These are phyloP conservation scores for Royoungia palumana DNA, from an alignment of 768 basidiomycete genomes.

Conservation along the genomic window DNA sequence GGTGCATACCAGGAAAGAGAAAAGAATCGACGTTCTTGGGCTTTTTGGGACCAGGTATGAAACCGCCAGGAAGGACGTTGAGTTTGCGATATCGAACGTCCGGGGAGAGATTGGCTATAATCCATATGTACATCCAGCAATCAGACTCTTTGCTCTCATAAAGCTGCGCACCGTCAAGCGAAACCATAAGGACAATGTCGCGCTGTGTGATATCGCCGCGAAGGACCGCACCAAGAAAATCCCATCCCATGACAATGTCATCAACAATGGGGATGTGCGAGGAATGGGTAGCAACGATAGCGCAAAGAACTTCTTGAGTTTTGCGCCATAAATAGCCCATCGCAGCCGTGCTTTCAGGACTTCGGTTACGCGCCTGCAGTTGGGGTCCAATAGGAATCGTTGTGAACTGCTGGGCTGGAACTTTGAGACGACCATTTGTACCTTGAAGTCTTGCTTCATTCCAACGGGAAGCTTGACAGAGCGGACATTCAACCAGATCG, in stretches of 20 bases:
- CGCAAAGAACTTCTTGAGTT: not conserved
- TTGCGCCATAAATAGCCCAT: conserved; percentile 29
- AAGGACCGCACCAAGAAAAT: conserved; percentile 3
- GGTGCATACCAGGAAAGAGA: conserved; percentile 3
- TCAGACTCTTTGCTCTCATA: conserved; percentile 9
- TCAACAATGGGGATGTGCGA: not conserved
- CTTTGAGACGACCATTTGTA: conserved; percentile 5
- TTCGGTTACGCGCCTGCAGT: conserved; percentile 36
- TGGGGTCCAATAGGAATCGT: conserved; percentile 44
- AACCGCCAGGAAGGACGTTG: not conserved
- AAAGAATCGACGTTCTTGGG: conserved; percentile 4
- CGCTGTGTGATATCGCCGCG: conserved; percentile 9
- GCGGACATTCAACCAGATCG: conserved; percentile 26
- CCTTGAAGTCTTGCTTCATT: conserved; percentile 5
- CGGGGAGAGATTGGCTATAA: conserved; percentile 23
- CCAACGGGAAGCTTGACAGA: conserved; percentile 32
- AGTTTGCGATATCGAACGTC: not conserved
- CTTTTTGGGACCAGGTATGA: conserved; percentile 1
- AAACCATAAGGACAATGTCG: conserved; percentile 34
- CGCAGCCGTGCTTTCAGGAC: conserved; percentile 14
- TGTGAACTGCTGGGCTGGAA: conserved; percentile 31
- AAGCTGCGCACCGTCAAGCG: conserved; percentile 42
- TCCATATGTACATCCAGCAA: conserved; percentile 37
- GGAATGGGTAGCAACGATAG: too few species aligned
- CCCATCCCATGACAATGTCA: conserved; percentile 6